Conservation (phyloP, 495 filamentous ascomycete genomes). For the Chlorociboria aeruginascens region DNA sequence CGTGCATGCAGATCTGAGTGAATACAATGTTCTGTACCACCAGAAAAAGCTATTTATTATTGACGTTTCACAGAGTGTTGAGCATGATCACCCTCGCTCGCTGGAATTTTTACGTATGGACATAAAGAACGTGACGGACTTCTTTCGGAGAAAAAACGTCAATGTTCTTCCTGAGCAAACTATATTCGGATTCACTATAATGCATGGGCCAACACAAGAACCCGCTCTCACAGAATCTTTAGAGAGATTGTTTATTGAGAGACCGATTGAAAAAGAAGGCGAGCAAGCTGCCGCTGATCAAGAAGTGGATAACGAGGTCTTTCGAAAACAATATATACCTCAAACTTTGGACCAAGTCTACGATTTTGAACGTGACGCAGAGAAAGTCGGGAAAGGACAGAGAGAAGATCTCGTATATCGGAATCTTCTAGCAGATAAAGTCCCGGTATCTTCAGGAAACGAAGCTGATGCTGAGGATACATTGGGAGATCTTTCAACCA, state of each 20-base stretch:
- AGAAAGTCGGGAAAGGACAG: constrained; percentile 58
- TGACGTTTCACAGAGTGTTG: constrained; percentile 93
- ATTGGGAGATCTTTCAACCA: constrained; percentile 23
- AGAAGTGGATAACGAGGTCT: constrained; percentile 80
- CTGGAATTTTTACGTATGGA: constrained; percentile 94
- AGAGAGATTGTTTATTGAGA: constrained; percentile 33
- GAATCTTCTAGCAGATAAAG: constrained; percentile 62
- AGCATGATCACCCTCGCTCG: constrained; percentile 86
- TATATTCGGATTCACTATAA: constrained; percentile 70
- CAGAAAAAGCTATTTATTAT: constrained; percentile 78
- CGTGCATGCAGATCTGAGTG: constrained; percentile 91
- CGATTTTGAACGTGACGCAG: constrained; percentile 83
- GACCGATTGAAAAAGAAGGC: constrained; percentile 32
- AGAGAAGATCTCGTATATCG: constrained; percentile 68
- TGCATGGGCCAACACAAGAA: constrained; percentile 37
- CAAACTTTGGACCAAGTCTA: constrained; percentile 91
- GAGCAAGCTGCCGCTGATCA: constrained; percentile 34
- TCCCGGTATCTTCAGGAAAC: constrained; percentile 28
- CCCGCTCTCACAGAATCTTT: constrained; percentile 31
- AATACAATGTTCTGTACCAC: constrained; percentile 94
- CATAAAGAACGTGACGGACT: constrained; percentile 89
- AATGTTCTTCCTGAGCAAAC: constrained; percentile 60
- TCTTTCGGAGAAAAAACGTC: constrained; percentile 77
- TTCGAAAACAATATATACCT: constrained; percentile 89
- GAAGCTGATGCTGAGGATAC: constrained; percentile 26